Evolutionary conservation across 495 filamentous ascomycete genomes (phyloP), one percentile per base, ranked within the genome.

Genomic region (Achaetomiella virescens): DNA sequence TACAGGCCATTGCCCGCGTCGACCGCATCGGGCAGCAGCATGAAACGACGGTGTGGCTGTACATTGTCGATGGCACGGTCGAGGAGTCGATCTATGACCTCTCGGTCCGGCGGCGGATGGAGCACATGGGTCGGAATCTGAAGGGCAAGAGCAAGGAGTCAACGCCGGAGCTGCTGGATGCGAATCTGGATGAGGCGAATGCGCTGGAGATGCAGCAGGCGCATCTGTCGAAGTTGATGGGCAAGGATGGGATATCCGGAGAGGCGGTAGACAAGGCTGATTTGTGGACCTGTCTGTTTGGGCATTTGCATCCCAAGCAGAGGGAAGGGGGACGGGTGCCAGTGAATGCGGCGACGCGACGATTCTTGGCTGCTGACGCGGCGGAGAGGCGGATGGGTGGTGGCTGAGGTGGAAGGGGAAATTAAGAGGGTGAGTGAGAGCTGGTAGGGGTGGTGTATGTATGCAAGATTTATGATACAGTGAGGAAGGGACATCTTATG

Each of bases 11-110:
- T 61, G 90, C 91, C 6, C 85, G 92, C 45, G 91, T 98, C 0
- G 90, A 98, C 67, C 81, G 92, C 36, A 98, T 98, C 52, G 92
- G 92, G 0, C 92, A 98, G 69, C 80, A 84, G 55, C 83, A 87
- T 24, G 77, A 85, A 57, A 98, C 92, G 7, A 95, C 90, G 2
- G 92, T 97, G 6, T 98, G 90, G 87, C 87, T 96, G 69, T 98
- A 98, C 67, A 79, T 96, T 2, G 79, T 95, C 20, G 83, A 86
- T 4, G 87, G 86, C 44, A 95, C 92, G 0, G 89, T 97, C 2
- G 92, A 98, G 61, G 84, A 95, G 66, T 84, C 85, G 0, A 93
- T 98, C 42, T 88, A 96, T 65, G 81, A 91, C 35, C 79, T 96
- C 18, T 91, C 89, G 0, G 90, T 95, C 11, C 71, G 79, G 41